Conservation (phyloP, 2,329 filamentous ascomycete genomes). For the Talaromyces sp. region DNA sequence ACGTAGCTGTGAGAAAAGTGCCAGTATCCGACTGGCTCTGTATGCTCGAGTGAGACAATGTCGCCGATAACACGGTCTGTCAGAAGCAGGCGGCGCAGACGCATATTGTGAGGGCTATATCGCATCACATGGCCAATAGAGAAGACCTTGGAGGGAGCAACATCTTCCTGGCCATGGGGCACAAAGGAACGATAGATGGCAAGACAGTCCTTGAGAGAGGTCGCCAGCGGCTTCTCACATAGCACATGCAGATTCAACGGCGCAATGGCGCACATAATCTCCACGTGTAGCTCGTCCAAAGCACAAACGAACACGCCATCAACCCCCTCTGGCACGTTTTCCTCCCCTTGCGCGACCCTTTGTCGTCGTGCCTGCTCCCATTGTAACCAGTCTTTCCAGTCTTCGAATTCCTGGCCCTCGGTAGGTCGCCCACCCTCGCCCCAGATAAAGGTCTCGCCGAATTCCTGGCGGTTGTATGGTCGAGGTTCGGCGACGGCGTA, state of each 20-base stretch:
- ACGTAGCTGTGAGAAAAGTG: conserved; percentile 91
- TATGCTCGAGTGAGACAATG: conserved; percentile 80
- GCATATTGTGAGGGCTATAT: conserved; percentile 88
- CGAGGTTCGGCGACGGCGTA: conserved; percentile 78
- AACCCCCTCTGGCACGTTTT: conserved; percentile 44
- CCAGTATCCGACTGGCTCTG: conserved; percentile 94
- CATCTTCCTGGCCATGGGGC: conserved; percentile 13
- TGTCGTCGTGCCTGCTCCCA: conserved; percentile 64
- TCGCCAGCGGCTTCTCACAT: conserved; percentile 91
- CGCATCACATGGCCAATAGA: conserved; percentile 90
- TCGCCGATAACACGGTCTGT: conserved; percentile 75
- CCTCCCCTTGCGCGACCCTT: neutral
- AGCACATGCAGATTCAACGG: conserved; percentile 71
- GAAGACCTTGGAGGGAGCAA: conserved; percentile 56
- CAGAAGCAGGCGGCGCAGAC: conserved; percentile 72
- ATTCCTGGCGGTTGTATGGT: conserved; percentile 65
- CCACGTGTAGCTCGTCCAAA: conserved; percentile 80
- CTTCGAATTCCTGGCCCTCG: conserved; percentile 63
- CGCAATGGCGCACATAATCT: conserved; percentile 70
- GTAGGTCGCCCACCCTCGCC: conserved; percentile 39
- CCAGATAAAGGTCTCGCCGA: conserved; percentile 73
- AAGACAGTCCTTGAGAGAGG: conserved; percentile 71
- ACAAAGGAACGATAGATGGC: conserved; percentile 52
- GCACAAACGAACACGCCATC: conserved; percentile 69
- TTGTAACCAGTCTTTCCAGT: conserved; percentile 70